Evolutionary conservation across 73 alveolate species (phyloP).

Genomic region (Loxodes magnus): DNA sequence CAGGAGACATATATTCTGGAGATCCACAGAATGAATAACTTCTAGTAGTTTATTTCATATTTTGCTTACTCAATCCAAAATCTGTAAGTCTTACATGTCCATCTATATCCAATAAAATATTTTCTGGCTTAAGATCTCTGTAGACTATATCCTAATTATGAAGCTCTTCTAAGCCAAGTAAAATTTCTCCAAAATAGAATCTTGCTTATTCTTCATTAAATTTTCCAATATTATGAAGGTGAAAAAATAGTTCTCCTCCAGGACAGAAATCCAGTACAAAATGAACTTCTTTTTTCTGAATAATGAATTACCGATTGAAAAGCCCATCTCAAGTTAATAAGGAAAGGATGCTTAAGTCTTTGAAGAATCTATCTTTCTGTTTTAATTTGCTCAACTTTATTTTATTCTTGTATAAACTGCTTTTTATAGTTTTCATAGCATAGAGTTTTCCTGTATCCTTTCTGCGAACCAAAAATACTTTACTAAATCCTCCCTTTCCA

Average conservation of each 20-base stretch:
- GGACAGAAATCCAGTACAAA: conserved; percentile 62
- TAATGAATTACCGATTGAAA: conserved; percentile 45
- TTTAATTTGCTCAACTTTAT: conserved; percentile 4
- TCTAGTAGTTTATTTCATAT: conserved; percentile 25
- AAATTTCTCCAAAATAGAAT: conserved; percentile 57
- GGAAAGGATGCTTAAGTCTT: conserved; percentile 49
- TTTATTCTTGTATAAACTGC: conserved; percentile 24
- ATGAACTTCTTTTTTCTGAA: conserved; percentile 32
- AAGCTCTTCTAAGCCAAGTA: conserved; percentile 45
- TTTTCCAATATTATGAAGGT: conserved; percentile 42
- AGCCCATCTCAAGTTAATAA: conserved; percentile 64
- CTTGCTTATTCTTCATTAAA: conserved; percentile 63
- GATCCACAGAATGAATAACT: conserved; percentile 85
- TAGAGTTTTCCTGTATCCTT: conserved; percentile 62
- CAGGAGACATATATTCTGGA: conserved; percentile 94
- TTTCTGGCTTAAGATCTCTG: conserved; percentile 86
- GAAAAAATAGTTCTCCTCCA: conserved; percentile 71
- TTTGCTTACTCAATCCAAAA: conserved; percentile 80
- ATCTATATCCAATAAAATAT: conserved; percentile 73
- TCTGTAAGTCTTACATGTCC: conserved; percentile 75
- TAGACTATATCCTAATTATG: conserved; percentile 47
- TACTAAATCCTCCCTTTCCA: conserved; percentile 81
- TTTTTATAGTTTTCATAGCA: conserved; percentile 64
- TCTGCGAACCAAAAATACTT: conserved; percentile 58
- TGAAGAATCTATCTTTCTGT: conserved; percentile 45